Conservation (phyloP, 192 early-diverging fungal species). For the Coemansia aciculifera region DNA sequence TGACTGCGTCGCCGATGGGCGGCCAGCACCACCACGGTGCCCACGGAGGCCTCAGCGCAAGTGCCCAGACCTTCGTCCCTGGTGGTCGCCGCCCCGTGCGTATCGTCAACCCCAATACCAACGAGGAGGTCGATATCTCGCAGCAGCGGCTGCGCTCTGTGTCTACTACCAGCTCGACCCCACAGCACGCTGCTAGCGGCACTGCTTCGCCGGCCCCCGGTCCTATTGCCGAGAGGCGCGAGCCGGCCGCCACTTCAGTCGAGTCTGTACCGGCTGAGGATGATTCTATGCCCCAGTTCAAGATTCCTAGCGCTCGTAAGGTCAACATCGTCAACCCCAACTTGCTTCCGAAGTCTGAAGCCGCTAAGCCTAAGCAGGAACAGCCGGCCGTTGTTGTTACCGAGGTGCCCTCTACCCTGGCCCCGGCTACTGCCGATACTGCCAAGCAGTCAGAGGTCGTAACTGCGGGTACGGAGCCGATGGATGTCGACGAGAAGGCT, state of each 20-base stretch:
- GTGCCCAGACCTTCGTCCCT: constrained; percentile 42
- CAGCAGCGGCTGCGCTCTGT: constrained; percentile 45
- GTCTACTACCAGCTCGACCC: constrained; percentile 44
- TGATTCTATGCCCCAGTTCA: constrained; percentile 43
- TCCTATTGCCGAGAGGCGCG: constrained; percentile 25
- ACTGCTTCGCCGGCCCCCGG: constrained; percentile 45
- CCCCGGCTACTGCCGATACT: constrained; percentile 5
- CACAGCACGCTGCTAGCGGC: constrained; percentile 41
- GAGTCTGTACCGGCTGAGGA: constrained; percentile 31
- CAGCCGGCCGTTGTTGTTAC: constrained; percentile 17
- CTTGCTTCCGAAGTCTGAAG: constrained; percentile 13
- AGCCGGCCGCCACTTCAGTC: constrained; percentile 19
- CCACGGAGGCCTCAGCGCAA: constrained; percentile 24
- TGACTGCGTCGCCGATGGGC: constrained; percentile 46
- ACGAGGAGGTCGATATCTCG: constrained; percentile 65
- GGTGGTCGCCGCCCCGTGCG: constrained; percentile 58
- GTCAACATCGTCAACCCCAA: constrained; percentile 57
- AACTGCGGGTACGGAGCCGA: constrained; percentile 16
- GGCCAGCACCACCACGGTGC: constrained; percentile 28
- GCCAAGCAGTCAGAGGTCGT: constrained; percentile 25
- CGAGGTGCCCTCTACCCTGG: neutral
- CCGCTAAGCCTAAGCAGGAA: constrained; percentile 18
- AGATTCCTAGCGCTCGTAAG: constrained; percentile 39
- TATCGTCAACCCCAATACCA: constrained; percentile 75
- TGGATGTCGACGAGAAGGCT: constrained; percentile 32